Evolutionary conservation across 495 filamentous ascomycete genomes (phyloP).

Genomic region (Hypoxylon fragiforme): DNA sequence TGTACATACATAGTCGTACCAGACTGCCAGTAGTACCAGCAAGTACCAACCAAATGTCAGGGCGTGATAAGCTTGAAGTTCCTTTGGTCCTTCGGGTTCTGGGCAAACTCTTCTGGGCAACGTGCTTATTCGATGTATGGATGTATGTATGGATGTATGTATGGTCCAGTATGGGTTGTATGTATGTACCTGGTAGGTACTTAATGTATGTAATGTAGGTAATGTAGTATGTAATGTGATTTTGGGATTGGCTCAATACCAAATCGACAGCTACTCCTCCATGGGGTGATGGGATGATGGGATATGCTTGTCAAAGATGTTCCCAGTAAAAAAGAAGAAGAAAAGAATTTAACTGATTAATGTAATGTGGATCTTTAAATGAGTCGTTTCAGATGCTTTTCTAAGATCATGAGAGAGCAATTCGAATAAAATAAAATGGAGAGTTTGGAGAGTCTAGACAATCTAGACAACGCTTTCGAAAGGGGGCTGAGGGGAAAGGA

Average conservation of each 20-base stretch:
- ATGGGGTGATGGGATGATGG: no score
- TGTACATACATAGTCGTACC: conserved; percentile 1
- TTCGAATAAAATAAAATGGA: conserved; percentile 5
- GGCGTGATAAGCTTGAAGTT: neutral
- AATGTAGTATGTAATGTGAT: conserved; percentile 3
- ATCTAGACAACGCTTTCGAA: no score
- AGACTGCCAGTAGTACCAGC: no score
- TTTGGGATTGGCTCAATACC: conserved; percentile 7
- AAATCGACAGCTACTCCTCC: conserved; percentile 1
- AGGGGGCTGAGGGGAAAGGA: no score
- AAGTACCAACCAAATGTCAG: neutral
- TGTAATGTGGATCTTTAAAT: conserved; percentile 16
- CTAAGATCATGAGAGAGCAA: neutral
- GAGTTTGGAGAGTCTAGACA: neutral
- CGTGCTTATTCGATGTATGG: no score
- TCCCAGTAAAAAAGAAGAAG: neutral
- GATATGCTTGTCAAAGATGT: conserved; percentile 4
- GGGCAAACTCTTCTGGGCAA: neutral
- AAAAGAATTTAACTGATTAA: conserved; percentile 18
- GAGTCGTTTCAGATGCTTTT: conserved; percentile 13
- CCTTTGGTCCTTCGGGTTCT: conserved; percentile 2
- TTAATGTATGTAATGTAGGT: no score
- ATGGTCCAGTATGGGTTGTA: no score
- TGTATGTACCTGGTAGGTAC: no score
- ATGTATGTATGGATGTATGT: no score